A percentile compares a stretch with the other conserved stretches of the same genome.
These are phyloP conservation scores for Xylaria polymorpha DNA, from an alignment of 2,329 filamentous ascomycete genomes.

Conservation along the genomic window DNA sequence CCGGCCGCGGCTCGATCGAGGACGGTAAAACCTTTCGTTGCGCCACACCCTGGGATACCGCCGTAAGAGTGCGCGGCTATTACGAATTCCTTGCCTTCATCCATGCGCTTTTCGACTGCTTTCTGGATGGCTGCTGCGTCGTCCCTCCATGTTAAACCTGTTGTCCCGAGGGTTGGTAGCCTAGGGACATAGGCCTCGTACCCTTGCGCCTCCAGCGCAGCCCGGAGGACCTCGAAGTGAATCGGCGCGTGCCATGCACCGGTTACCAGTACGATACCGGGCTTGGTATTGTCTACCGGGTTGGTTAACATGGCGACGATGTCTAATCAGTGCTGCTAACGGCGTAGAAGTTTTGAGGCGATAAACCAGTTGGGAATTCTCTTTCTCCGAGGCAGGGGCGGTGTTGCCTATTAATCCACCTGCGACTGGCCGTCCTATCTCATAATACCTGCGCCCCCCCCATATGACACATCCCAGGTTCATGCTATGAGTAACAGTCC, in stretches of 20 bases:
- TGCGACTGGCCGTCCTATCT: not conserved
- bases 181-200: constrained; percentile 33
- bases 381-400: not conserved
- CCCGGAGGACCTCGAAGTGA: constrained; percentile 28
- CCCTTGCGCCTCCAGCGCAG: constrained; percentile 30
- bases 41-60: constrained; percentile 28
- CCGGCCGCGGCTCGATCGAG: constrained; percentile 26
- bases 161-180: constrained; percentile 27
- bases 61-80: constrained; percentile 35
- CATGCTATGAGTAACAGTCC: not conserved
- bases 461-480: not conserved
- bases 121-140: constrained; percentile 25
- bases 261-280: constrained; percentile 31
- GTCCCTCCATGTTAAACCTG: constrained; percentile 34
- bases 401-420: not conserved
- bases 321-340: not conserved
- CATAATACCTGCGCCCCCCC: not conserved
- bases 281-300: constrained; percentile 14
- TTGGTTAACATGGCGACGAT: constrained; percentile 8
- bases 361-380: not conserved
- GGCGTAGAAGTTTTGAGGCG: not conserved
- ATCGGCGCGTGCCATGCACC: constrained; percentile 29
- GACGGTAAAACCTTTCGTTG: constrained; percentile 29
- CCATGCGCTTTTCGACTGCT: constrained; percentile 32
- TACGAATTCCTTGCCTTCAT: constrained; percentile 32